Evolutionary conservation across 352 stramenopile genomes (phyloP).

Genomic region (Phytophthora ohioensis): DNA sequence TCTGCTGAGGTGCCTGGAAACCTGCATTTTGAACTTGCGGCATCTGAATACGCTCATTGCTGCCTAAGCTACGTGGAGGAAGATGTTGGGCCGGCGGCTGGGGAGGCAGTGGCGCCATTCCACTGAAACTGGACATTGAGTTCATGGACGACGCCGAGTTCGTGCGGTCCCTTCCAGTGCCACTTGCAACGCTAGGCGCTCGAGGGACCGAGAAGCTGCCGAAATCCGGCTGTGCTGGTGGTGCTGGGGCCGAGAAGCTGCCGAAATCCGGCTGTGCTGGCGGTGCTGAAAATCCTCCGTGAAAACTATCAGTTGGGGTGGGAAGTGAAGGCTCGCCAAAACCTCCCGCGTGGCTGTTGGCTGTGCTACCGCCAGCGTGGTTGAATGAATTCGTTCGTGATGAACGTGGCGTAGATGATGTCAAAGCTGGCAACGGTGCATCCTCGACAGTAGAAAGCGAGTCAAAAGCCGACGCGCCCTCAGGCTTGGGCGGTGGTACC

Average conservation of each 20-base stretch:
- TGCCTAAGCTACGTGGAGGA: slow-evolving; percentile 32
- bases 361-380: slow-evolving; percentile 12
- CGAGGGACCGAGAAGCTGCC: slow-evolving; percentile 22
- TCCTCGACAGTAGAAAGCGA: slow-evolving; percentile 50
- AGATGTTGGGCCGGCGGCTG: slow-evolving; percentile 32
- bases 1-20: slow-evolving; percentile 24
- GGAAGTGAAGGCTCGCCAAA: slow-evolving; percentile 20
- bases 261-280: slow-evolving; percentile 24
- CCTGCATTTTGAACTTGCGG: slow-evolving; percentile 20
- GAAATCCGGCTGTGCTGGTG: slow-evolving; percentile 25
- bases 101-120: slow-evolving; percentile 26
- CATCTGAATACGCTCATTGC: slow-evolving; percentile 38
- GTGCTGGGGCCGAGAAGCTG: not conserved
- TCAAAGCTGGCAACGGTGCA: slow-evolving; percentile 38
- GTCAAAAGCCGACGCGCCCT: slow-evolving; percentile 72
- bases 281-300: slow-evolving; percentile 25
- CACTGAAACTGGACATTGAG: slow-evolving; percentile 52
- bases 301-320: slow-evolving; percentile 25
- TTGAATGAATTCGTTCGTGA: slow-evolving; percentile 37
- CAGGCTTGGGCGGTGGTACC: slow-evolving; percentile 29
- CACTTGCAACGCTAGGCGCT: slow-evolving; percentile 20
- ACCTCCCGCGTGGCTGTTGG: slow-evolving; percentile 7
- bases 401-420: slow-evolving; percentile 33
- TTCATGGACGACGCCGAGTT: slow-evolving; percentile 54
- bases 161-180: slow-evolving; percentile 36